Base-by-base conservation (phyloP, 1,139 yeast genomes). In the Diutina siamensis region DNA sequence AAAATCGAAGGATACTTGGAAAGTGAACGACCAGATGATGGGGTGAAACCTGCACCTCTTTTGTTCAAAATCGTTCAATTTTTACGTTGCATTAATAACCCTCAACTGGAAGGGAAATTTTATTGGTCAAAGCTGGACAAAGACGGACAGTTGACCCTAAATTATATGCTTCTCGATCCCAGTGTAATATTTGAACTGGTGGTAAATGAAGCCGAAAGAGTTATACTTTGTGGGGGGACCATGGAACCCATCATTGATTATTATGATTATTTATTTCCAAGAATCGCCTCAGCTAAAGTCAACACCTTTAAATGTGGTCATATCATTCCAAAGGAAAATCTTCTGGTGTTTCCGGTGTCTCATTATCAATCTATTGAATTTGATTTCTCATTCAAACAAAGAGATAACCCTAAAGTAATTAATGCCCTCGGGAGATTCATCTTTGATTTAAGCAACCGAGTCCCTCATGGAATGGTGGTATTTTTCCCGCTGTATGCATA, bases 221-320 rank as follows among this genome's bases (percentile, higher is more conserved):
- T 89, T 0, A 67, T 89, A 2, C 60, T 89, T 4, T 94, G 96
- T 10, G 98, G 98, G 34, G 98, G 98, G 17, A 89, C 98, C 0
- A 88, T 89, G 97, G 94, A 87, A 57, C 98, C 98, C 0, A 70
- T 81, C 48, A 60, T 70, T 15, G 97, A 89, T 52, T 84, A 82
- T 55, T 62, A 72, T 9, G 69, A 76, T 27, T 76, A 73, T 51
- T 63, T 89, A 35, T 78, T 88, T 46, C 95, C 96, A 0, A 72
- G 74, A 44, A 55, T 71, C 2, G 52, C 65, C 0, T 49, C 57
- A 0, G 55, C 61, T 0, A 55, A 71, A 44, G 70, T 86, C 8
- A 65, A 68, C 21, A 69, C 65, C 32, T 85, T 86, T 55, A 71
- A 80, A 3, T 89, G 96, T 65, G 87, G 86, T 36, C 98, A 89